Evolutionary conservation across 2,329 filamentous ascomycete genomes (phyloP).

Genomic region (Diaporthe vexans): DNA sequence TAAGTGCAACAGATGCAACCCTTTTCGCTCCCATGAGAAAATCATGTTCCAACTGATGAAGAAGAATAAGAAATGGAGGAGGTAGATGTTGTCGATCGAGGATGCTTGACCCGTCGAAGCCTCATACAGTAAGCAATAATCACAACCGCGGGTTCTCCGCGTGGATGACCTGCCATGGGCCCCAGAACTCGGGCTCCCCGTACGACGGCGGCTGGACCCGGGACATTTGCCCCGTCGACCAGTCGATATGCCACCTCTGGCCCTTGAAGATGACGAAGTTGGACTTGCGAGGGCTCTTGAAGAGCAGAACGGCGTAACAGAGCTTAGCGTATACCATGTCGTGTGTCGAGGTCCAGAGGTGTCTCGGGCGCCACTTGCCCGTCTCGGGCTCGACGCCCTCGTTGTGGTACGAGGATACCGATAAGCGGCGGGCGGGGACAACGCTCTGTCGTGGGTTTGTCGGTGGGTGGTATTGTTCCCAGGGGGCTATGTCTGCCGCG

Average conservation of each 20-base stretch:
- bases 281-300: conserved; percentile 69
- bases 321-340: conserved; percentile 72
- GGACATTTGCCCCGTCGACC: conserved; percentile 68
- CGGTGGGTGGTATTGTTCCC: conserved; percentile 16
- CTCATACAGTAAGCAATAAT: conserved; percentile 9
- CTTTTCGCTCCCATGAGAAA: conserved; percentile 34
- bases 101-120: neutral
- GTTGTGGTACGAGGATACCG: conserved; percentile 61
- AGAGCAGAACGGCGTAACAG: conserved; percentile 71
- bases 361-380: conserved; percentile 70
- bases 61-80: neutral
- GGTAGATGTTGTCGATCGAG: neutral
- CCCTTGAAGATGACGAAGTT: conserved; percentile 70
- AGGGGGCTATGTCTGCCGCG: conserved; percentile 32
- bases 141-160: conserved; percentile 64
- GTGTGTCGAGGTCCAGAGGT: conserved; percentile 68
- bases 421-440: conserved; percentile 54
- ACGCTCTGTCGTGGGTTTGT: neutral
- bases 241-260: conserved; percentile 72
- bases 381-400: conserved; percentile 61
- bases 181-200: conserved; percentile 63
- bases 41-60: conserved; percentile 9
- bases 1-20: conserved; percentile 38
- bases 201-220: conserved; percentile 68
- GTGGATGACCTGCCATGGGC: conserved; percentile 64